phyloP scores from a whole-genome alignment of 805 yeast genomes.

The Wickerhamomyces sydowiorum region DNA sequence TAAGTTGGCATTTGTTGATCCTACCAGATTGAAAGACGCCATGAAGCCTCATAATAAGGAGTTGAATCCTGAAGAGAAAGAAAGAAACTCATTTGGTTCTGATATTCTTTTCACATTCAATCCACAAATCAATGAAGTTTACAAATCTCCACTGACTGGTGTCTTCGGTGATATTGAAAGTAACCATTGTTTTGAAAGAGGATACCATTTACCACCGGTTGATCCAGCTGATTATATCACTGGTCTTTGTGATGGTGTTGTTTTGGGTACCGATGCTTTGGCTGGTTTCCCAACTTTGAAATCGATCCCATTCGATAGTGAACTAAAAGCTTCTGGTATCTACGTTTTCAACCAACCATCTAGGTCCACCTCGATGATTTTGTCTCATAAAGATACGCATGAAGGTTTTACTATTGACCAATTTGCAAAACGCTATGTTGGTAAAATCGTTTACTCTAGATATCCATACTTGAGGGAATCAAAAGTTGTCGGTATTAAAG shows the following conservation, averaged over 20 bases:
- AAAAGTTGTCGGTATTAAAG: conserved; percentile 56
- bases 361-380: conserved; percentile 72
- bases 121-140: conserved; percentile 65
- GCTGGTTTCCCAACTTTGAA: conserved; percentile 90
- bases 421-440: conserved; percentile 57
- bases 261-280: conserved; percentile 59
- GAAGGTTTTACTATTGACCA: conserved; percentile 53
- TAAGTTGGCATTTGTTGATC: conserved; percentile 86
- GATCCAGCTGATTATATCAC: conserved; percentile 31
- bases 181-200: conserved; percentile 68
- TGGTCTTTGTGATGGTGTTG: conserved; percentile 64
- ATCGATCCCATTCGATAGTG: conserved; percentile 55
- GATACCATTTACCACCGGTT: conserved; percentile 46
- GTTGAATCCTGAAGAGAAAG: conserved; percentile 63
- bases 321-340: conserved; percentile 57
- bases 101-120: conserved; percentile 67
- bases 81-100: conserved; percentile 69
- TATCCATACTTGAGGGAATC: conserved; percentile 94
- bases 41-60: conserved; percentile 59
- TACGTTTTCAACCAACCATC: conserved; percentile 82
- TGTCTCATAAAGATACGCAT: conserved; percentile 53
- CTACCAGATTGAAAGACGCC: conserved; percentile 63
- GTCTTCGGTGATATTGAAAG: conserved; percentile 73
- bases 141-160: conserved; percentile 72
- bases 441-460: conserved; percentile 61